Evolutionary conservation across 1,284 basidiomycete species (phyloP), one percentile per base, ranked within the genome.

Genomic region (Stygiomarasmius scandens): DNA sequence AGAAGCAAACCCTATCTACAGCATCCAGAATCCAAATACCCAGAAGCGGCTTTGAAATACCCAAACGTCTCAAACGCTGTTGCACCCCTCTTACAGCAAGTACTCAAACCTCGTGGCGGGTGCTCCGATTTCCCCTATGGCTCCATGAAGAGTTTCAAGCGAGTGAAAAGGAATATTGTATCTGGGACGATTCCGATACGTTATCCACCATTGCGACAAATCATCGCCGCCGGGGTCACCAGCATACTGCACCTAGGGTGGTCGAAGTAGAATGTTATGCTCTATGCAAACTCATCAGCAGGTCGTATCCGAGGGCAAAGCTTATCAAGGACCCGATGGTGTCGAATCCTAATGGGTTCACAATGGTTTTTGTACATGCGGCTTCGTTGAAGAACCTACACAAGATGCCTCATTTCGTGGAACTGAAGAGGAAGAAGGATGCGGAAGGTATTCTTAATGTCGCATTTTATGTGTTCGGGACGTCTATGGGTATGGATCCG

Each of bases 321-420:
- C 38, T 9, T 4, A n/a, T 19, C 11, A 41, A 41, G n/a, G 16
- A 12, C 6, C 4, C 8, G 16, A 12, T 19, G 38, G n/a, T n/a
- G n/a, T n/a, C 5, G n/a, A 12, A 41, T n/a, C 4, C 14, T 5
- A 41, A 51, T 64, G 77, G 80, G 49, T 71, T 74, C 24, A 69
- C 81, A 22, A 69, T 83, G 32, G 65, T 89, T 5, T 91, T 91
- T 60, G 75, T 89, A 22, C 86, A 90, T 67, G 78, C 84, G 16
- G 81, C 81, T 20, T 76, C 85, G 8, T 63, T 90, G 54, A 16
- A 19, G 32, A 75, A 70, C 1, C 61, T 90, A 3, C 70, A 77
- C 57, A 74, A 74, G 20, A 66, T 89, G 22, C 78, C 78, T 2
- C 70, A 67, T 5, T 68, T 89, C 25, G 74, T 74, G 3, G 74